A percentile compares a stretch with the other conserved stretches of the same genome.
Conservation (phyloP, 192 early-diverging fungal species). For the Coemansia sp. region DNA sequence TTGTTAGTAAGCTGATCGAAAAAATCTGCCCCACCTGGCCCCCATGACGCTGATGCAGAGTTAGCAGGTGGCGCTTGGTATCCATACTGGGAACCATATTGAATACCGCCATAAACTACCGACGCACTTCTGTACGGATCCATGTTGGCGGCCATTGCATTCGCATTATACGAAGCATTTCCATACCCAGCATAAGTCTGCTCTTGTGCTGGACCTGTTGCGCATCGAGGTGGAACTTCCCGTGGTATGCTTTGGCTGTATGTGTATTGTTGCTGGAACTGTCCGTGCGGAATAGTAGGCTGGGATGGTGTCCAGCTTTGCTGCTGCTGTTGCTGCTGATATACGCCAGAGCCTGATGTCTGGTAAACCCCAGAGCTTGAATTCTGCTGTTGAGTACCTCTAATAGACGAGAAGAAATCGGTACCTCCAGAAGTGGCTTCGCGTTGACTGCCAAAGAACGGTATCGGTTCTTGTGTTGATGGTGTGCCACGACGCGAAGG, state of each 20-base stretch:
- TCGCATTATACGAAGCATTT: slow-evolving; percentile 1
- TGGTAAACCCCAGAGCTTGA: background rate
- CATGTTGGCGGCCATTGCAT: background rate
- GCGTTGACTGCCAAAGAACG: slow-evolving; percentile 33
- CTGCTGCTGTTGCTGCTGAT: slow-evolving; percentile 2
- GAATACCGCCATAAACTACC: slow-evolving; percentile 32
- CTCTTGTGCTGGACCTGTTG: slow-evolving; percentile 45
- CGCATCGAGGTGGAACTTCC: slow-evolving; percentile 44
- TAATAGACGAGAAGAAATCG: slow-evolving; percentile 26
- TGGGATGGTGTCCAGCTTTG: background rate
- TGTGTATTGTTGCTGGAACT: background rate
- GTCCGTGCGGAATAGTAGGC: background rate
- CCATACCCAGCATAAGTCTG: slow-evolving; percentile 26
- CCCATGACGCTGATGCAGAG: background rate
- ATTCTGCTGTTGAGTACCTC: background rate
- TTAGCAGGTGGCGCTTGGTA: slow-evolving; percentile 1
- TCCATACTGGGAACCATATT: slow-evolving; percentile 20
- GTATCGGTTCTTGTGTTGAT: slow-evolving; percentile 41
- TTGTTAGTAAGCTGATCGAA: slow-evolving; percentile 32
- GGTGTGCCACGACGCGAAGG: slow-evolving; percentile 51
- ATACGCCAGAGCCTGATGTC: background rate
- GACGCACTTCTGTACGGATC: slow-evolving; percentile 46
- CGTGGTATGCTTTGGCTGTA: slow-evolving; percentile 7
- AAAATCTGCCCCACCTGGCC: slow-evolving; percentile 14
- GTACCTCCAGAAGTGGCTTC: background rate